Conservation (phyloP, 306 rosid genomes). For the Medicago truncatula region MtrunA17r5.0-ANR NC_053047.1:32225501-32226000, state of each 20-base stretch:
- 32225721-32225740: conserved; percentile 28
- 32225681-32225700: conserved; percentile 1
- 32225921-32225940: conserved; percentile 41
- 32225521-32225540: conserved; percentile 2
- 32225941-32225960: conserved; percentile 13
- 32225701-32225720: conserved; percentile 27
- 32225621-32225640: conserved; percentile 5
- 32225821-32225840: conserved; percentile 84
- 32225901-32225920: conserved; percentile 41
- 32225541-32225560: not conserved
- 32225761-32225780: conserved; percentile 4
- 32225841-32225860: conserved; percentile 60
- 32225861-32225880: conserved; percentile 77
- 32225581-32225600: not conserved
- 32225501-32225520: conserved; percentile 18
- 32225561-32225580: not conserved
- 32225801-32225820: conserved; percentile 96
- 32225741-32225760: conserved; percentile 19
- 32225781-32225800: conserved; percentile 57
- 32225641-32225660: conserved; percentile 1
- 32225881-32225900: conserved; percentile 47
- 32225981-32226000: not conserved
- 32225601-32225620: conserved; percentile 5
- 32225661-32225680: conserved; percentile 3
- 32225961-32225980: conserved; percentile 21